phyloP scores from a whole-genome alignment of 1,284 basidiomycete genomes.

The Exobasidium rhododendri region DNA sequence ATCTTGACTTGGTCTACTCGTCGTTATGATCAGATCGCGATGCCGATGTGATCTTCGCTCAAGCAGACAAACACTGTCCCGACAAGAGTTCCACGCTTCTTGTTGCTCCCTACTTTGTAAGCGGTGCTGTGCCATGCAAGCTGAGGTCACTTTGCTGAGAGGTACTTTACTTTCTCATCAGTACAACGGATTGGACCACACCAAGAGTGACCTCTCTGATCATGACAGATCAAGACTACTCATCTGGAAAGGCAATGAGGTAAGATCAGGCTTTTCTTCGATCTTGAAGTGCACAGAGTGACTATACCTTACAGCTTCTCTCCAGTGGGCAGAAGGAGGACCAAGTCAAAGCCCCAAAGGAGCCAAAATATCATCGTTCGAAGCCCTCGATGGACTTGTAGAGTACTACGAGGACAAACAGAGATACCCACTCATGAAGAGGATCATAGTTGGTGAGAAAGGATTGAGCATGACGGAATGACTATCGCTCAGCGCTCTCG shows the following conservation, averaged over 20 bases:
- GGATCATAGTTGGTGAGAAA: not conserved
- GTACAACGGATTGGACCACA: not conserved
- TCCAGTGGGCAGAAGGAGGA: conserved; percentile 2
- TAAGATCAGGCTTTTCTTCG: not conserved
- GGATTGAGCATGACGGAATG: too few relatives aligned
- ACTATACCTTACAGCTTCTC: not conserved
- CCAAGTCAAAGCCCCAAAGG: not conserved
- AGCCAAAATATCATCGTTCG: not conserved
- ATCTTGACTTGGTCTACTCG: too few relatives aligned
- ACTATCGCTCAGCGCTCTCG: not conserved
- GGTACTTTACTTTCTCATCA: too few relatives aligned
- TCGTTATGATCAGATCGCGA: too few relatives aligned
- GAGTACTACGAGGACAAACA: not conserved
- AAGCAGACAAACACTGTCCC: not conserved
- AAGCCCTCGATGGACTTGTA: not conserved
- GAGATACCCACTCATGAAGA: not conserved
- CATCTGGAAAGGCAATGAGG: conserved; percentile 6
- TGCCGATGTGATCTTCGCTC: not conserved
- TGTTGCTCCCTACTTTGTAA: conserved; percentile 3
- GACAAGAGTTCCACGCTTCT: not conserved
- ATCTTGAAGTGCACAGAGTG: not conserved
- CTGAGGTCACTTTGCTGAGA: not conserved
- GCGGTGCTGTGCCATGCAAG: not conserved
- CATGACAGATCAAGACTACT: not conserved
- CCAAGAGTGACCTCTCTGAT: not conserved